Base-by-base conservation (phyloP, 495 filamentous ascomycete genomes). In the Chlorociboria aeruginascens region DNA sequence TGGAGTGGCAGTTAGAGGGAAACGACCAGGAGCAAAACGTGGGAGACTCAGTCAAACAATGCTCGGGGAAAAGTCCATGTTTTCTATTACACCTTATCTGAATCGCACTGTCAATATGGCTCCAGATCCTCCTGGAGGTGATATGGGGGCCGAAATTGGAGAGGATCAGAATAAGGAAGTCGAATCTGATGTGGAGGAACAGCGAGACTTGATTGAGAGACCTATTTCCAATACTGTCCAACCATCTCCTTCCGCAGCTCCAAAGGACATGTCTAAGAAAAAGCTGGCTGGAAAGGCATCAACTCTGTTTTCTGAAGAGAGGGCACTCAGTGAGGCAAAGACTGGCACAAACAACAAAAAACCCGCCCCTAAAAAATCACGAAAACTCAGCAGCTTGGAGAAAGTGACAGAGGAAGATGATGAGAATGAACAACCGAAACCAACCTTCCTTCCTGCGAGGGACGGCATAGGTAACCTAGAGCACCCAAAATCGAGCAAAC, bases 81-180 rank as follows among this genome's bases (percentile, higher is more conserved):
- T 96, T 60, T 92, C 87, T 9, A 89, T 96, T 52, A 96, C 89
- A 1, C 89, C 89, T 0, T 93, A 89, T 63, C 66, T 96, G 29
- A 93, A 90, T 66, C 81, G 85, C 44, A 85, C 82, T 7, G 69
- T 74, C 36, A 81, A 69, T 55, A 65, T 70, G n/a, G 62, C 66
- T 8, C 63, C 65, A 34, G 71, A 72, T 33, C 69, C 69, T 38
- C 61, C 70, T 10, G 36, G 6, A 9, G 17, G 44, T 11, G 43
- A 45, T 16, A 4, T 28, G 6, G 43, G 42, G 10, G 6, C 20
- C 11, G 43, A 46, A 38, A 17, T n/a, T 29, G 43, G 14, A 39
- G 48, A 47, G 14, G 28, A 9, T 30, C 12, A 32, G 1, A 30
- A 41, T 4, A 40, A 16, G 12, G 25, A 33, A 12, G 13, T n/a